These are phyloP conservation scores for Graphilbum fragrans DNA, from an alignment of 2,329 filamentous ascomycete species.

Conservation along the genomic window DNA sequence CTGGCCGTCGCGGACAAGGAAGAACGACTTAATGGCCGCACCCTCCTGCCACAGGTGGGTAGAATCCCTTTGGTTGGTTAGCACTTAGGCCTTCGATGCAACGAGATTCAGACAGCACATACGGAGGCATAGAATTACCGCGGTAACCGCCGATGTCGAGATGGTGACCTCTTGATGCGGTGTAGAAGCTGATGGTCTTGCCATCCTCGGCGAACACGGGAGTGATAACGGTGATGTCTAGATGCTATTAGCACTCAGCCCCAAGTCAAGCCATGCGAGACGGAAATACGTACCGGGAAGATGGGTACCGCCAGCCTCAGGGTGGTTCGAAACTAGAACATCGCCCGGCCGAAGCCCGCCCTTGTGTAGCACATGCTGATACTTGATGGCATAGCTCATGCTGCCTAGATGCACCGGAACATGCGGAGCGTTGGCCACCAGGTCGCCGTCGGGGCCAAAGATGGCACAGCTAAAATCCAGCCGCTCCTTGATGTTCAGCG, in stretches of 20 bases:
- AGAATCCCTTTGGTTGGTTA: constrained; percentile 30
- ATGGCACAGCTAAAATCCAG: constrained; percentile 75
- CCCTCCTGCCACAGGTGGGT: constrained; percentile 53
- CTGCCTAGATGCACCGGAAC: constrained; percentile 69
- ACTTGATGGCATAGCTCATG: constrained; percentile 70
- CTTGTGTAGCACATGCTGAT: constrained; percentile 68
- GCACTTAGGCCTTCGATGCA: background rate
- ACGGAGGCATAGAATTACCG: constrained; percentile 68
- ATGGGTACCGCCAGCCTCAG: constrained; percentile 73
- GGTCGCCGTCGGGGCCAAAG: constrained; percentile 60
- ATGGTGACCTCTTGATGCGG: constrained; percentile 68
- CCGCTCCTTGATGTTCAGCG: constrained; percentile 71
- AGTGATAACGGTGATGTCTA: constrained; percentile 67
- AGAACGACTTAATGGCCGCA: constrained; percentile 49
- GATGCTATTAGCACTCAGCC: background rate
- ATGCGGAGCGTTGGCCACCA: constrained; percentile 74
- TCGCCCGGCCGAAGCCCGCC: constrained; percentile 67
- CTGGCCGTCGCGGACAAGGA: constrained; percentile 62
- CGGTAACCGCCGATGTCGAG: constrained; percentile 75
- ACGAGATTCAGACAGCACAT: background rate
- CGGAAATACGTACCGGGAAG: constrained; percentile 37
- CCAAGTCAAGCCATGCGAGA: no score
- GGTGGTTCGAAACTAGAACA: constrained; percentile 73
- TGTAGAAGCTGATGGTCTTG: constrained; percentile 67
- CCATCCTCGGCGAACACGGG: constrained; percentile 56